A percentile compares a stretch with the other conserved stretches of the same genome.
phyloP scores from a whole-genome alignment of 78 protist species.

The Guillardia theta region DNA sequence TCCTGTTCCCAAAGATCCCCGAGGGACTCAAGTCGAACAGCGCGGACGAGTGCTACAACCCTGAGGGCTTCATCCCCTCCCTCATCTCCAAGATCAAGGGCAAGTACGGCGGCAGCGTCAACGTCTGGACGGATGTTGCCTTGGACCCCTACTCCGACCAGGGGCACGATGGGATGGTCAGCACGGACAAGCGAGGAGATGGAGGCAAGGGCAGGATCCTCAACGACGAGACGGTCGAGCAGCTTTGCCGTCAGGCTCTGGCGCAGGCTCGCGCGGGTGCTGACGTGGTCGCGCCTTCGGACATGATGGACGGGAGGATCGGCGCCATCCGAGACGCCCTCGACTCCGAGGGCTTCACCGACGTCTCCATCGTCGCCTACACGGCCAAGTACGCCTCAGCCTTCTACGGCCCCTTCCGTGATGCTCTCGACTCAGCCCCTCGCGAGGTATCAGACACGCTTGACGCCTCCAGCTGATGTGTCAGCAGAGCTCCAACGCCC shows the following conservation, averaged over 20 bases:
- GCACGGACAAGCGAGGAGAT: not conserved
- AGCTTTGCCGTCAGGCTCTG: slow-evolving; percentile 8
- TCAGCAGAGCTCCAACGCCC: not conserved
- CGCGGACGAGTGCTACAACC: slow-evolving; percentile 28
- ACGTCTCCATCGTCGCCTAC: slow-evolving; percentile 17
- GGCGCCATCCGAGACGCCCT: slow-evolving; percentile 40
- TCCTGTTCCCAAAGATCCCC: slow-evolving; percentile 39
- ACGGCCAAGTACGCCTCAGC: slow-evolving; percentile 32
- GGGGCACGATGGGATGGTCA: slow-evolving; percentile 28
- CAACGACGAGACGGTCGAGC: slow-evolving; percentile 41
- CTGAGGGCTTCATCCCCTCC: not conserved
- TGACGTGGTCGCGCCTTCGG: slow-evolving; percentile 14
- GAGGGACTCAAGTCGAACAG: not conserved
- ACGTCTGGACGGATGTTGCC: not conserved
- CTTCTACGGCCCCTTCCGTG: slow-evolving; percentile 31
- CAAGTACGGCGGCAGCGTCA: not conserved
- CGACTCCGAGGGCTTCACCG: slow-evolving; percentile 24
- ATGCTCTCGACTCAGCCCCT: not conserved
- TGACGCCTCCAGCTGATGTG: not conserved
- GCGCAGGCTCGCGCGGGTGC: slow-evolving; percentile 19
- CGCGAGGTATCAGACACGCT: not conserved
- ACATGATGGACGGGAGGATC: slow-evolving; percentile 40
- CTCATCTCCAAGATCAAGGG: not conserved
- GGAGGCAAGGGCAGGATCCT: not conserved
- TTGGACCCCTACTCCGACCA: slow-evolving; percentile 20